phyloP scores from a whole-genome alignment of 768 basidiomycete genomes.

The Jaapia argillacea region DNA sequence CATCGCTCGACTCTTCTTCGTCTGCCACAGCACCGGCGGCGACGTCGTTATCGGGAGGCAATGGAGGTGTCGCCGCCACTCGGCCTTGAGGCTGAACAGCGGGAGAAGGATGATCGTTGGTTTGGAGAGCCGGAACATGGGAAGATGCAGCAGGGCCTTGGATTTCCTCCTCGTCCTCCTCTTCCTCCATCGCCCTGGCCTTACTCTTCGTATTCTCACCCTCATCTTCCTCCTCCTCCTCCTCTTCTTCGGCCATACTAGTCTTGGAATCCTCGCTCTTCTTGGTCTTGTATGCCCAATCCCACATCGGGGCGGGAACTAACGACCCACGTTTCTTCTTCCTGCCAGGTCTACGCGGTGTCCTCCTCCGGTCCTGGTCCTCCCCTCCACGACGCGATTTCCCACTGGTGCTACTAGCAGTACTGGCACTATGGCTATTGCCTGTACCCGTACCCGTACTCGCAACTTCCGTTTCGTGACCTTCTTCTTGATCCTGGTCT shows the following conservation, averaged over 20 bases:
- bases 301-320: slow-evolving; percentile 18
- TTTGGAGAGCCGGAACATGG: too few species aligned
- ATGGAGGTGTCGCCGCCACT: too few species aligned
- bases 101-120: too few species aligned
- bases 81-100: too few species aligned
- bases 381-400: not conserved
- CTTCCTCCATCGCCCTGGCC: slow-evolving; percentile 9
- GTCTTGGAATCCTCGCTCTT: slow-evolving; percentile 4
- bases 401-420: too few species aligned
- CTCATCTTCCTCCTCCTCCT: not conserved
- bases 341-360: not conserved
- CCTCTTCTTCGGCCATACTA: not conserved
- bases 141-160: too few species aligned
- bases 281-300: slow-evolving; percentile 17
- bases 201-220: slow-evolving; percentile 1
- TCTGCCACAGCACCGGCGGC: too few species aligned
- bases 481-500: slow-evolving; percentile 11
- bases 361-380: not conserved
- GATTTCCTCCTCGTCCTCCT: slow-evolving; percentile 12
- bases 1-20: too few species aligned
- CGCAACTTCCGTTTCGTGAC: not conserved
- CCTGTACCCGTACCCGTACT: too few species aligned
- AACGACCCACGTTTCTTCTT: slow-evolving; percentile 6
- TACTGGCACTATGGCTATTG: too few species aligned
- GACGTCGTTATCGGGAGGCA: too few species aligned